A percentile compares a stretch with the other conserved stretches of the same genome.
Evolutionary conservation across 805 yeast species (phyloP).

Genomic region (Candida endomychidarum): DNA sequence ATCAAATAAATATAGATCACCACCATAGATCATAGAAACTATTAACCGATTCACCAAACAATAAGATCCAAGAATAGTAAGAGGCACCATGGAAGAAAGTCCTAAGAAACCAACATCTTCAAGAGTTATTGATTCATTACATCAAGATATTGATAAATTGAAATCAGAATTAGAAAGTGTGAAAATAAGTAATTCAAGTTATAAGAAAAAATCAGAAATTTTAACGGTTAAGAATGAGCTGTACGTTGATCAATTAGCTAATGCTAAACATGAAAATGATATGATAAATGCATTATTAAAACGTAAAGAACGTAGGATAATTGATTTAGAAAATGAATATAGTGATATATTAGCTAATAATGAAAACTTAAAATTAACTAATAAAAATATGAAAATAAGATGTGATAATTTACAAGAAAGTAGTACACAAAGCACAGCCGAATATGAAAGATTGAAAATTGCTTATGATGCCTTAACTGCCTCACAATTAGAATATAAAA

Average conservation of each 20-base stretch:
- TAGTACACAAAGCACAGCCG: conserved; percentile 46
- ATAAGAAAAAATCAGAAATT: conserved; percentile 52
- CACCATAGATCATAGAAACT: neutral
- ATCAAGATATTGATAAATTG: conserved; percentile 41
- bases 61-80: no score
- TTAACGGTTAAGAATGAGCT: conserved; percentile 50
- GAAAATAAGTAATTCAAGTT: conserved; percentile 43
- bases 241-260: conserved; percentile 62
- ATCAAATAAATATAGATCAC: no score
- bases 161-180: conserved; percentile 46
- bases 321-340: conserved; percentile 62
- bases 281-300: conserved; percentile 65
- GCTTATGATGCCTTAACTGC: conserved; percentile 58
- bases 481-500: conserved; percentile 53
- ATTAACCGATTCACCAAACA: no score
- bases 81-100: conserved; percentile 21
- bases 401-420: conserved; percentile 48
- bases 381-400: conserved; percentile 50
- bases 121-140: conserved; percentile 54
- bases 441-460: conserved; percentile 53
- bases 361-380: conserved; percentile 50
- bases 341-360: conserved; percentile 46
- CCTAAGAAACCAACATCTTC: conserved; percentile 25
- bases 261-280: conserved; percentile 75
- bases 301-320: conserved; percentile 67